Evolutionary conservation across 1,284 basidiomycete genomes (phyloP).

Genomic region (Cryptococcus maquisensis): DNA sequence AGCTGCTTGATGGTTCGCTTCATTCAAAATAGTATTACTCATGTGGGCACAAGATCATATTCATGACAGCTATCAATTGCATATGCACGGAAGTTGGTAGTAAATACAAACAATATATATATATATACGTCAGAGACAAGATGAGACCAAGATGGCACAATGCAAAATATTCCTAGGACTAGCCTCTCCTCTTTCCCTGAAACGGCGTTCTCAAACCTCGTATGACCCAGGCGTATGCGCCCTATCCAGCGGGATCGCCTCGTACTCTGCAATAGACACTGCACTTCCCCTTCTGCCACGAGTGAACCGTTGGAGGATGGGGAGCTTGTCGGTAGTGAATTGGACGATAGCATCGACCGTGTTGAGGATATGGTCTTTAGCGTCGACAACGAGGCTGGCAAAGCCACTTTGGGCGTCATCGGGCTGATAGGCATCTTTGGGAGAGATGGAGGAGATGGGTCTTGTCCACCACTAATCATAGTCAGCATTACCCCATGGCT

Average conservation of each 20-base stretch:
- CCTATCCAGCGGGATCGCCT: slow-evolving; percentile 31
- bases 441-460: slow-evolving; percentile 65
- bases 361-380: slow-evolving; percentile 8
- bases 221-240: background rate
- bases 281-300: slow-evolving; percentile 5
- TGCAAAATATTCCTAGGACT: background rate
- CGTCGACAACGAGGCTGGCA: slow-evolving; percentile 19
- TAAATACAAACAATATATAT: background rate
- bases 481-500: background rate
- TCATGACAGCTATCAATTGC: background rate
- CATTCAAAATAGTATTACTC: too few relatives aligned
- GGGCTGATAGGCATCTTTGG: slow-evolving; percentile 52
- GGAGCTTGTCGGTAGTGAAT: slow-evolving; percentile 17
- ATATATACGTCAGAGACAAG: background rate
- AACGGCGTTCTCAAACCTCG: background rate
- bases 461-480: slow-evolving; percentile 65
- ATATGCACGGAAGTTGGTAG: background rate
- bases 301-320: slow-evolving; percentile 22
- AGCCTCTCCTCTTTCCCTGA: background rate
- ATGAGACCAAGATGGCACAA: background rate
- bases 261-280: slow-evolving; percentile 25
- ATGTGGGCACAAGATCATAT: too few relatives aligned
- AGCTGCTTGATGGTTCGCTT: too few relatives aligned
- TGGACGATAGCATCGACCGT: slow-evolving; percentile 13
- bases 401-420: slow-evolving; percentile 39